Percentiles rank a stretch among this genome's conserved stretches.
phyloP scores from a whole-genome alignment of 495 filamentous ascomycete genomes.

The Elasticomyces elasticus region DNA sequence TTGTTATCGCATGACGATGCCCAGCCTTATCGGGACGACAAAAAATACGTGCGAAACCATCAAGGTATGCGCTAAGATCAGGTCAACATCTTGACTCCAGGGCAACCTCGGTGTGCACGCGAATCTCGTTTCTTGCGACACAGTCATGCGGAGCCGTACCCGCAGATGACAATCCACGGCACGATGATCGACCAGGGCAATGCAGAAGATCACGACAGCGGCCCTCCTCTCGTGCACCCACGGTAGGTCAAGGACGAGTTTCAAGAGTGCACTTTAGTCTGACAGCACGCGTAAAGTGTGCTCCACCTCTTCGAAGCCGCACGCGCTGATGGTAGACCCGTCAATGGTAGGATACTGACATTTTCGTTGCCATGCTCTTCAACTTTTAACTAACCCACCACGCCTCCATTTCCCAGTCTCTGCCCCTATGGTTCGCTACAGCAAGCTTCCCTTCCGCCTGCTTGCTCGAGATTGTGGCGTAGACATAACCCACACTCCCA shows the following conservation, averaged over 20 bases:
- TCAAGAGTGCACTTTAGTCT: neutral
- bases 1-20: too few relatives aligned
- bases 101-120: too few relatives aligned
- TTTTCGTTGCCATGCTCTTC: neutral
- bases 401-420: constrained; percentile 27
- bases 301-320: constrained; percentile 49
- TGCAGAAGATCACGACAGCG: too few relatives aligned
- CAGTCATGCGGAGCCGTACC: too few relatives aligned
- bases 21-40: too few relatives aligned
- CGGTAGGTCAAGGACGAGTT: neutral
- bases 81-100: too few relatives aligned
- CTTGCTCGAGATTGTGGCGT: constrained; percentile 49
- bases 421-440: constrained; percentile 58
- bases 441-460: constrained; percentile 51
- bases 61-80: too few relatives aligned
- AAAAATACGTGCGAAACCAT: too few relatives aligned
- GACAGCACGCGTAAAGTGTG: neutral
- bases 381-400: neutral
- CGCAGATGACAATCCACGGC: too few relatives aligned
- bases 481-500: constrained; percentile 58
- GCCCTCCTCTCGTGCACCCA: neutral
- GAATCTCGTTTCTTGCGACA: too few relatives aligned
- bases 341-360: constrained; percentile 32
- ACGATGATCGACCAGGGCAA: too few relatives aligned
- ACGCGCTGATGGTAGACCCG: constrained; percentile 39